Evolutionary conservation across 2,329 filamentous ascomycete genomes (phyloP).

Genomic region (Lecanicillium sp.): DNA sequence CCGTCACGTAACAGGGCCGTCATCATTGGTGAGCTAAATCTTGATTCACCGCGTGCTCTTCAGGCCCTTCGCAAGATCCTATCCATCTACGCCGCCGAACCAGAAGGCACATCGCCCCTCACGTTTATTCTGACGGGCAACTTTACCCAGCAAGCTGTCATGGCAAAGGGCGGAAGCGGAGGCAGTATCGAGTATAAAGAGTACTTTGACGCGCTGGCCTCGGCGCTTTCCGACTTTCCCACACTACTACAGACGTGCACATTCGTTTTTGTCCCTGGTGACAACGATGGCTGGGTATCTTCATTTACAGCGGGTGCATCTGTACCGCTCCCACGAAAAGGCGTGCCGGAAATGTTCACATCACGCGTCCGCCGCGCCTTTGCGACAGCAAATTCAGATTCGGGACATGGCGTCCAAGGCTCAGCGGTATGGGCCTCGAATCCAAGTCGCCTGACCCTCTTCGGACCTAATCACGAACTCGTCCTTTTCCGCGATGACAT

Average conservation of each 20-base stretch:
- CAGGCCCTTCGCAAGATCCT: slow-evolving; percentile 76
- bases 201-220: slow-evolving; percentile 81
- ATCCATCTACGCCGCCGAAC: slow-evolving; percentile 59
- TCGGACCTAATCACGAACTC: slow-evolving; percentile 82
- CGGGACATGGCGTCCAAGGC: slow-evolving; percentile 38
- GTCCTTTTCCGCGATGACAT: slow-evolving; percentile 84
- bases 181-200: slow-evolving; percentile 96
- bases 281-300: slow-evolving; percentile 96
- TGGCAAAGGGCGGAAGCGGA: slow-evolving; percentile 60
- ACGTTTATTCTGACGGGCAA: slow-evolving; percentile 80
- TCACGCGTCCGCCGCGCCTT: slow-evolving; percentile 77
- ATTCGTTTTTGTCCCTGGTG: slow-evolving; percentile 89
- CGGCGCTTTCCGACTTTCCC: slow-evolving; percentile 75
- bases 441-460: slow-evolving; percentile 72
- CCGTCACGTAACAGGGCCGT: slow-evolving; percentile 48
- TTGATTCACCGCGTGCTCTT: slow-evolving; percentile 76
- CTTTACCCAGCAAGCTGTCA: slow-evolving; percentile 61
- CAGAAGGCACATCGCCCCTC: slow-evolving; percentile 59
- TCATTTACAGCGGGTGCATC: slow-evolving; percentile 72
- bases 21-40: slow-evolving; percentile 77
- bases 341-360: slow-evolving; percentile 83
- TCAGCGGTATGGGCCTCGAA: slow-evolving; percentile 83
- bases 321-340: slow-evolving; percentile 58
- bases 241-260: slow-evolving; percentile 68
- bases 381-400: slow-evolving; percentile 65